phyloP scores from a whole-genome alignment of 2,329 filamentous ascomycete species.

The Aspergillus hiratsukae region DNA sequence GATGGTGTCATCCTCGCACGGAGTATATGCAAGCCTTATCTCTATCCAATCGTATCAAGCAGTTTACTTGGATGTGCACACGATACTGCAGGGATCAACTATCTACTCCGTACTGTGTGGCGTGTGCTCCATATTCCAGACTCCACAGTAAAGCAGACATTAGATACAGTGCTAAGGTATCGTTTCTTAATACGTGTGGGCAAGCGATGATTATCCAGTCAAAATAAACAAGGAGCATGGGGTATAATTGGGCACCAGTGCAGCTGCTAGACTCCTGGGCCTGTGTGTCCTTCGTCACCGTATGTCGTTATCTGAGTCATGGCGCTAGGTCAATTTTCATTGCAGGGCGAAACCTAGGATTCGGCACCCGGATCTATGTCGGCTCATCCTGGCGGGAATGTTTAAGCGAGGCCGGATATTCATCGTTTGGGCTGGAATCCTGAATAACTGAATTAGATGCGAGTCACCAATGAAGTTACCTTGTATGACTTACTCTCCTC shows the following conservation, averaged over 20 bases:
- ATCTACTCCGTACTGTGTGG: slow-evolving; percentile 1
- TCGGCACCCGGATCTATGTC: background rate
- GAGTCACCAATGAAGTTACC: background rate
- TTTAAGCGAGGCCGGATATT: background rate
- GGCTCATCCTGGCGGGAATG: background rate
- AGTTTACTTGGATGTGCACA: background rate
- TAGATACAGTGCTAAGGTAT: background rate
- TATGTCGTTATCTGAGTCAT: background rate
- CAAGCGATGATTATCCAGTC: background rate
- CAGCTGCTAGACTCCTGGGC: background rate
- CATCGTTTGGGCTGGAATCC: background rate
- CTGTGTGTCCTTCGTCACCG: background rate
- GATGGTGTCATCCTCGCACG: no score
- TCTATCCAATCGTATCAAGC: slow-evolving; percentile 5
- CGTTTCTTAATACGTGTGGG: background rate
- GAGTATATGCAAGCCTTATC: slow-evolving; percentile 1
- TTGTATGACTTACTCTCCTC: slow-evolving; percentile 56
- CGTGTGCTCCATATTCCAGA: background rate
- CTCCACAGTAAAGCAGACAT: background rate
- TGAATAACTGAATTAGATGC: background rate
- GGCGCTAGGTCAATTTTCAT: background rate
- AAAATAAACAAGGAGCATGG: background rate
- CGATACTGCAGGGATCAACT: background rate
- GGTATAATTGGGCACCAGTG: background rate
- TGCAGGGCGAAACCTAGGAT: background rate